A percentile compares a stretch with the other conserved stretches of the same genome.
Evolutionary conservation across 371 early-diverging fungal species (phyloP).

Genomic region (Haplosporangium sp.): DNA sequence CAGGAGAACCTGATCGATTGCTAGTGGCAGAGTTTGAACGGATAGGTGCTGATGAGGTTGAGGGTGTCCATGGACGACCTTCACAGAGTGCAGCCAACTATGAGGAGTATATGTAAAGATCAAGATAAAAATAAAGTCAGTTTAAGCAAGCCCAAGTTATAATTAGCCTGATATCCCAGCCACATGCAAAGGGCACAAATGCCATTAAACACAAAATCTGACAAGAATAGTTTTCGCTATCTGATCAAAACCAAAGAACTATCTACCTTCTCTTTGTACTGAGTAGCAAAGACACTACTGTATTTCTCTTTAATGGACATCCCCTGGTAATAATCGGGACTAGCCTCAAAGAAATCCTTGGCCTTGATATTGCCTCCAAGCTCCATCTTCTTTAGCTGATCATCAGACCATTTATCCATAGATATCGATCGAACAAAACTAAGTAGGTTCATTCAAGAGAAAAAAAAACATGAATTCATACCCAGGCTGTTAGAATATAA

Average conservation of each 20-base stretch:
- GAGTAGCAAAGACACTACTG: constrained; percentile 85
- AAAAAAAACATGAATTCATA: neutral
- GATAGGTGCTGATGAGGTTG: constrained; percentile 33
- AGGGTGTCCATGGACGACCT: constrained; percentile 73
- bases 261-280: constrained; percentile 90
- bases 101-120: neutral
- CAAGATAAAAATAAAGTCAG: neutral
- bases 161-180: neutral
- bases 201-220: neutral
- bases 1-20: constrained; percentile 50
- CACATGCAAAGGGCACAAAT: neutral
- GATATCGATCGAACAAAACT: constrained; percentile 97
- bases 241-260: neutral
- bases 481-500: too few relatives aligned
- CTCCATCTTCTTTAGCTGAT: constrained; percentile 95
- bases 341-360: constrained; percentile 85
- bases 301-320: constrained; percentile 91
- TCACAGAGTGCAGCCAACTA: constrained; percentile 61
- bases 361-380: constrained; percentile 95
- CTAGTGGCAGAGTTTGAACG: constrained; percentile 49
- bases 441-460: neutral
- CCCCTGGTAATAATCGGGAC: constrained; percentile 82
- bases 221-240: neutral
- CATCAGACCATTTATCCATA: constrained; percentile 99
- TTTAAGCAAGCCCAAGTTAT: neutral